Evolutionary conservation across 192 early-diverging fungal species (phyloP).

Genomic region (Dissophora ornata): DNA sequence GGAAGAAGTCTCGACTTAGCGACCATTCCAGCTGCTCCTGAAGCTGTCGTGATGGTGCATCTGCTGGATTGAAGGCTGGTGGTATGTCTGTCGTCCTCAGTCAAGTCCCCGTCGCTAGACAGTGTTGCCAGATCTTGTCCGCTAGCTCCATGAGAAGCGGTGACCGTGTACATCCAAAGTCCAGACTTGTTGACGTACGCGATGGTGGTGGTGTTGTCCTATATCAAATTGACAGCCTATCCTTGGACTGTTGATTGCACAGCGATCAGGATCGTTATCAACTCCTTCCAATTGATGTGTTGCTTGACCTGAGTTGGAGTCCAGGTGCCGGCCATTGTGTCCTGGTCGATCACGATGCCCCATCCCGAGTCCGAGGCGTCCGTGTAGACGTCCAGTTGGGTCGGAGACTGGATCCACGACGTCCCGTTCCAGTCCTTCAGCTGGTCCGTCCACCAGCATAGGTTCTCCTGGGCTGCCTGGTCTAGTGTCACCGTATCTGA

Average conservation of each 20-base stretch:
- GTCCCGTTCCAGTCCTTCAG: conserved; percentile 25
- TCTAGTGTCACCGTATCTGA: conserved; percentile 22
- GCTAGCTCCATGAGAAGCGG: conserved; percentile 21
- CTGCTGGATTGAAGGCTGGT: conserved; percentile 43
- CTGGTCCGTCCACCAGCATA: conserved; percentile 24
- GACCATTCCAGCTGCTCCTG: conserved; percentile 27
- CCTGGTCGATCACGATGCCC: conserved; percentile 23
- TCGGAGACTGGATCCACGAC: conserved; percentile 19
- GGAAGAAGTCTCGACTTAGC: conserved; percentile 14
- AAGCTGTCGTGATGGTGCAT: conserved; percentile 25
- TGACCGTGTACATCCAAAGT: conserved; percentile 18
- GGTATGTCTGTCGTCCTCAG: conserved; percentile 30
- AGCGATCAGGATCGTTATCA: conserved; percentile 9
- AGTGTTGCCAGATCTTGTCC: conserved; percentile 22
- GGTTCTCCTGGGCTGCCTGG: conserved; percentile 14
- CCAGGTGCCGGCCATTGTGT: conserved; percentile 14
- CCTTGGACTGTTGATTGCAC: background rate
- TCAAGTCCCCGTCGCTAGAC: conserved; percentile 28
- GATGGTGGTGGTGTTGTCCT: conserved; percentile 26
- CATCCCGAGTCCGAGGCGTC: conserved; percentile 24
- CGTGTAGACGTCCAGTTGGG: conserved; percentile 30
- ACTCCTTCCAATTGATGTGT: conserved; percentile 40
- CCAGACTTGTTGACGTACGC: conserved; percentile 22
- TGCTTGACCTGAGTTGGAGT: too few species aligned
- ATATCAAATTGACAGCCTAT: conserved; percentile 11